Evolutionary conservation across 352 stramenopile genomes (phyloP).

Genomic region (Phytophthora citrophthora): DNA sequence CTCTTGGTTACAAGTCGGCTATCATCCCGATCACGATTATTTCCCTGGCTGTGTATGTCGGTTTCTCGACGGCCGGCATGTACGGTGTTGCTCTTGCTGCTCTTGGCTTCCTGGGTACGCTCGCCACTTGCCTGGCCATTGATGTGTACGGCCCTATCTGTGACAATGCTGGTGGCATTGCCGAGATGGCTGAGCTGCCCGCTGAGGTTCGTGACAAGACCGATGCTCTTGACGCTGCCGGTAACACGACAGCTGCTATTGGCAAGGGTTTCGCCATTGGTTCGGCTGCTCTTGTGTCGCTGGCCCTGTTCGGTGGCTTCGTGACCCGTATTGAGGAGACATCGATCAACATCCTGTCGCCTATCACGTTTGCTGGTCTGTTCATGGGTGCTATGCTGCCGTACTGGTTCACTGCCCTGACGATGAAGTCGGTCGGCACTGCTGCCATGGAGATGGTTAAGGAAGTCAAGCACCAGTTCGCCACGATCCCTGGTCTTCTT

Average conservation of each 20-base stretch:
- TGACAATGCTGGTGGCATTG: constrained; percentile 99
- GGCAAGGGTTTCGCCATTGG: constrained; percentile 99
- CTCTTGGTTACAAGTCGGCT: constrained; percentile 99
- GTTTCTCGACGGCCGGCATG: constrained; percentile 97
- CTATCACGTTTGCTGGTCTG: constrained; percentile 98
- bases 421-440: constrained; percentile 99
- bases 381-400: constrained; percentile 99
- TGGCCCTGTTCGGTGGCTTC: constrained; percentile 98
- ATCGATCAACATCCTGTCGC: constrained; percentile 97
- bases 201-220: constrained; percentile 98
- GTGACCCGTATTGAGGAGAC: constrained; percentile 96
- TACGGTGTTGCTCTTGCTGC: constrained; percentile 97
- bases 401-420: constrained; percentile 99
- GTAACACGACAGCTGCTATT: constrained; percentile 99
- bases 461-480: constrained; percentile 99
- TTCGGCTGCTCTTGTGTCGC: constrained; percentile 97
- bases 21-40: constrained; percentile 99
- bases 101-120: constrained; percentile 98
- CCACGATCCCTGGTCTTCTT: constrained; percentile 98
- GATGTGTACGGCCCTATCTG: constrained; percentile 99
- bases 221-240: constrained; percentile 98
- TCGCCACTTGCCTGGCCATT: constrained; percentile 98
- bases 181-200: constrained; percentile 98
- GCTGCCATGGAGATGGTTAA: constrained; percentile 99
- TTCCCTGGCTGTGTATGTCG: constrained; percentile 97